Conservation (phyloP, 129 eudicot species). For the carrot (Daucus carota) region DH1_v3.0 NC_030387.2:5385501-5386000, state of each 20-base stretch:
- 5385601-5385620: constrained; percentile 52
- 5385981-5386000: constrained; percentile 46
- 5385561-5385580: constrained; percentile 44
- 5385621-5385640: constrained; percentile 47
- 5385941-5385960: constrained; percentile 41
- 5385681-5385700: constrained; percentile 43
- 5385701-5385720: constrained; percentile 56
- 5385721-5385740: constrained; percentile 46
- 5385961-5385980: constrained; percentile 37
- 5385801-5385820: constrained; percentile 35
- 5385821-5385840: constrained; percentile 71
- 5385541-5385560: constrained; percentile 60
- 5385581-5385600: constrained; percentile 34
- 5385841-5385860: constrained; percentile 59
- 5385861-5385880: constrained; percentile 63
- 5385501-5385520: constrained; percentile 57
- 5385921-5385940: constrained; percentile 64
- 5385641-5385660: constrained; percentile 53
- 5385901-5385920: constrained; percentile 62
- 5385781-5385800: constrained; percentile 68
- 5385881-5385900: constrained; percentile 51
- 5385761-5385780: constrained; percentile 68
- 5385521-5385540: constrained; percentile 45
- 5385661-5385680: constrained; percentile 51
- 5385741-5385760: constrained; percentile 46